Percentiles rank a stretch among this genome's conserved stretches.
Evolutionary conservation across 805 yeast genomes (phyloP).

Genomic region (Candida boleticola): DNA sequence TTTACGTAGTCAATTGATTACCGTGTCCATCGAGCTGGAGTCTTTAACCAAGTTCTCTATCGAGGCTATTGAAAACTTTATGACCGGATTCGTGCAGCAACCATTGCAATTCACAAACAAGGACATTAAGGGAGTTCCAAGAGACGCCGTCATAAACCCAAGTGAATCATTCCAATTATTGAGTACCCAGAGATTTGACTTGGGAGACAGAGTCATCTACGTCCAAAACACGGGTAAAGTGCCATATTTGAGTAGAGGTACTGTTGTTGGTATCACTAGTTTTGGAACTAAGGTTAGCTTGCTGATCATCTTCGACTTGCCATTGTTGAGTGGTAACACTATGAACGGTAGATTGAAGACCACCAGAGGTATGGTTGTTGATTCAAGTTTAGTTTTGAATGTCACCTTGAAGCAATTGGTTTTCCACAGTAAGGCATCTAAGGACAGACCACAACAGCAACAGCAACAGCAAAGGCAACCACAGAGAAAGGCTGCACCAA

Average conservation of each 20-base stretch:
- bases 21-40: slow-evolving; percentile 76
- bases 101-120: slow-evolving; percentile 44
- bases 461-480: slow-evolving; percentile 9
- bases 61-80: slow-evolving; percentile 62
- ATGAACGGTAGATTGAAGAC: slow-evolving; percentile 75
- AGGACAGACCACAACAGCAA: slow-evolving; percentile 21
- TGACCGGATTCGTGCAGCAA: slow-evolving; percentile 47
- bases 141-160: slow-evolving; percentile 78
- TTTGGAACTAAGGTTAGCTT: slow-evolving; percentile 64
- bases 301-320: slow-evolving; percentile 80
- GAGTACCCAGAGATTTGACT: slow-evolving; percentile 68
- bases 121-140: slow-evolving; percentile 78
- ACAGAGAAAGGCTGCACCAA: slow-evolving; percentile 11
- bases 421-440: slow-evolving; percentile 68
- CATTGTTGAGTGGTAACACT: slow-evolving; percentile 77
- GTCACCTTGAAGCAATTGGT: slow-evolving; percentile 71
- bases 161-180: slow-evolving; percentile 67
- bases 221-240: slow-evolving; percentile 87
- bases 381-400: slow-evolving; percentile 78
- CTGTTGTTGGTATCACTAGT: slow-evolving; percentile 66
- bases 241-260: slow-evolving; percentile 84
- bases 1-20: slow-evolving; percentile 46
- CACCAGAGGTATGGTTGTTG: slow-evolving; percentile 81
- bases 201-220: slow-evolving; percentile 89
- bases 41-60: slow-evolving; percentile 67